These are phyloP conservation scores for Trametes cubensis DNA, from an alignment of 768 basidiomycete species.

Conservation along the genomic window DNA sequence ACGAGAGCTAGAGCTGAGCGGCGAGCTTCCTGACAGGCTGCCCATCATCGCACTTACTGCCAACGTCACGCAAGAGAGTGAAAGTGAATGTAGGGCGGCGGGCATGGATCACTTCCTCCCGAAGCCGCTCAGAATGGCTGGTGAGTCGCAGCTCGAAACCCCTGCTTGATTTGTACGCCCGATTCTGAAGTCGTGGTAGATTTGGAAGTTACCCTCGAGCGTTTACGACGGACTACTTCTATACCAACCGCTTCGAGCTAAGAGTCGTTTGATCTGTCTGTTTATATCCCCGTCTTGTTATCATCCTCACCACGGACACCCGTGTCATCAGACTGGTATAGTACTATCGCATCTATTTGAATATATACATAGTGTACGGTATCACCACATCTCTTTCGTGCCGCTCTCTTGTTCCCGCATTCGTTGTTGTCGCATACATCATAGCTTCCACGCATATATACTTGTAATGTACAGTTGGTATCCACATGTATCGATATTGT, in stretches of 20 bases:
- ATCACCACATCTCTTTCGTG: neutral
- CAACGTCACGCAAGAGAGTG: conserved; percentile 34
- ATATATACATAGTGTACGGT: neutral
- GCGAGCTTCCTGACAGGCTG: conserved; percentile 27
- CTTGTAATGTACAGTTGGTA: neutral
- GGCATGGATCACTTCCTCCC: conserved; percentile 36
- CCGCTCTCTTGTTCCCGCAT: neutral
- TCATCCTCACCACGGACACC: neutral
- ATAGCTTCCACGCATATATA: neutral
- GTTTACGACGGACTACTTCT: neutral
- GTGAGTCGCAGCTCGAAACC: conserved; percentile 16
- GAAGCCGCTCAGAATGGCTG: conserved; percentile 32
- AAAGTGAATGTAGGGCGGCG: conserved; percentile 30
- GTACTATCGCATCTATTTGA: neutral
- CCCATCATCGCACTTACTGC: conserved; percentile 36
- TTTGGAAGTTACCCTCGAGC: conserved; percentile 4
- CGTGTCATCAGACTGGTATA: too few relatives aligned
- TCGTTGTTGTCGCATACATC: neutral
- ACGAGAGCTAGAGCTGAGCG: conserved; percentile 30
- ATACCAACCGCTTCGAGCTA: too few relatives aligned
- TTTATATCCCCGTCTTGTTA: neutral
- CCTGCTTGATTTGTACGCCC: neutral
- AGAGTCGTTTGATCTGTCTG: neutral
- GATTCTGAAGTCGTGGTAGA: neutral
- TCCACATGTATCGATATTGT: conserved; percentile 2